Percentiles rank a stretch among this genome's conserved stretches.
Evolutionary conservation across 2,329 filamentous ascomycete species (phyloP).

Genomic region (Sphaerulina vaccinii): DNA sequence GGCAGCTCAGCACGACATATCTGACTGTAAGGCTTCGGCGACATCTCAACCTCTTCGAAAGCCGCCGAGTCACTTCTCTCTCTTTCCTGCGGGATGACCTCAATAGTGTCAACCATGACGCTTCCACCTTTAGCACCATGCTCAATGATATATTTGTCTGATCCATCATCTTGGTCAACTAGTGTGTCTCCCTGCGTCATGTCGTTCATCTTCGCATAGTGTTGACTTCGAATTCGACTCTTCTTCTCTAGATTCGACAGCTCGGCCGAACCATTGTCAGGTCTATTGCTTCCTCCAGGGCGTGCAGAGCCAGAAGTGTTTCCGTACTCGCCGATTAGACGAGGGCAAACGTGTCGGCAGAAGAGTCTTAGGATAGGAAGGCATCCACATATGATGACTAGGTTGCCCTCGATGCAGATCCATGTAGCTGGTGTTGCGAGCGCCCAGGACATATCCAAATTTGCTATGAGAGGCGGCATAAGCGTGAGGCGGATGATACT

Average conservation of each 20-base stretch:
- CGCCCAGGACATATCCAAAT: conserved; percentile 15
- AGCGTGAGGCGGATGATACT: conserved; percentile 19
- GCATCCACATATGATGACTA: conserved; percentile 23
- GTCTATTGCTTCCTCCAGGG: background rate
- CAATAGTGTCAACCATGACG: background rate
- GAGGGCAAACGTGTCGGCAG: conserved; percentile 22
- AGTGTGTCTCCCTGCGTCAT: conserved; percentile 15
- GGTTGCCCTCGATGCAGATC: conserved; percentile 24
- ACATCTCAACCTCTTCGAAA: background rate
- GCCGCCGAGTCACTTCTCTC: background rate
- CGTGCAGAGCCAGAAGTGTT: conserved; percentile 1
- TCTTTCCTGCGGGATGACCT: too few relatives aligned
- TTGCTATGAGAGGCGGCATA: conserved; percentile 17
- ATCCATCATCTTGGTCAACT: conserved; percentile 12
- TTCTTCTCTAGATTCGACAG: conserved; percentile 18
- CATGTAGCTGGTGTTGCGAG: conserved; percentile 18
- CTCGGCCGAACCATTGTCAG: conserved; percentile 8
- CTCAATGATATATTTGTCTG: conserved; percentile 18
- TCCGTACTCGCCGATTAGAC: conserved; percentile 18
- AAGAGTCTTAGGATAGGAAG: conserved; percentile 21
- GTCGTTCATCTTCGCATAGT: conserved; percentile 17
- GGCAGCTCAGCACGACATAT: too few relatives aligned
- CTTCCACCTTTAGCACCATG: background rate
- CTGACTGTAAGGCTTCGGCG: conserved; percentile 2
- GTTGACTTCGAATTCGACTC: conserved; percentile 2